Base-by-base conservation (phyloP, 2,329 filamentous ascomycete genomes). In the Truncatella angustata region DNA sequence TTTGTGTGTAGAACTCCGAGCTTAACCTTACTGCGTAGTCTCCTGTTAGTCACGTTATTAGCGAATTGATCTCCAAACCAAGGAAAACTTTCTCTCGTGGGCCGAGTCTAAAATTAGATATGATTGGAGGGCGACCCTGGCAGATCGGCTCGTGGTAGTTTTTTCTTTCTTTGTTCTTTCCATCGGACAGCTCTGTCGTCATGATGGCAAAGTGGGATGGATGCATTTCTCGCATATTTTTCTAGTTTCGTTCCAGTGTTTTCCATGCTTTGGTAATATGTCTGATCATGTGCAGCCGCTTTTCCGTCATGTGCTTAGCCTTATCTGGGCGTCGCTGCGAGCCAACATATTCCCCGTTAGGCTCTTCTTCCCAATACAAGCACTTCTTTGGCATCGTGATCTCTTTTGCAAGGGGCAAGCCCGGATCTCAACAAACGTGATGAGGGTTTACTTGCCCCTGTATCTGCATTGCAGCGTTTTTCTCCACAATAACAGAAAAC, bases 11-110 rank as follows among this genome's bases (percentile, higher is more conserved):
- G 21, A 44, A 28, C 40, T 44, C 40, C 40, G 40, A 44, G 40
- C 28, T 44, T 44, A 44, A 44, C 40, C 40, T 44, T 44, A 44
- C 40, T 44, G n/a, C 23, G 40, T 44, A 44, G 40, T 14, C 16
- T 44, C 24, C 21, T 44, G 40, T 24, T 44, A n/a, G 21, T 18
- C 16, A 40, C 14, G 37, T 21, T 11, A 18, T 40, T 11, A 40
- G 37, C n/a, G 16, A 40, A 40, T 40, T 21, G 37, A 40, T n/a
- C 11, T 11, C 16, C 37, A 16, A 40, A 11, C 16, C 34, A 36
- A 36, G 14, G 34, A 40, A 40, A 40, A 21, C 5, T 40, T n/a
- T 16, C 20, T 32, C 28, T 32, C 28, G 28, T 32, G 28, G 28
- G 36, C 36, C 36, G 36, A 16, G 14, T 39, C 36, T 39, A 39